Base-by-base conservation (phyloP, 129 eudicot genomes). In the Saussurea involucrata region DNA sequence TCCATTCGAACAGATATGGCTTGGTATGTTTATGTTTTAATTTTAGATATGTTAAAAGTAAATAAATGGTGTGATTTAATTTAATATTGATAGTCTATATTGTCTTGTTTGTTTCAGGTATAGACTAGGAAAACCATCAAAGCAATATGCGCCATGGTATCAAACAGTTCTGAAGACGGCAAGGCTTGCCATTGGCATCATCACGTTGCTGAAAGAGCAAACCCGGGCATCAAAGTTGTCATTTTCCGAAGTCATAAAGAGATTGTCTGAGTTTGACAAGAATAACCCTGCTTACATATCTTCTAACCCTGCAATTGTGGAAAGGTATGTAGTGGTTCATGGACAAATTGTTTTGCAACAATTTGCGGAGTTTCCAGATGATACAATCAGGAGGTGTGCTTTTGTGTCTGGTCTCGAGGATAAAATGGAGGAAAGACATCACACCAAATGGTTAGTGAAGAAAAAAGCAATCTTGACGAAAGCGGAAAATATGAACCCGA, bases 1-100 rank as follows among this genome's bases (percentile, higher is more conserved):
- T 95, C 99, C 20, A 88, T 95, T 24, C 87, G 97, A 76, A 95
- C 98, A 0, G 99, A 95, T 86, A 84, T 95, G 96, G 92, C 99
- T 71, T 95, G 99, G 99, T 95, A 82, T 36, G 87, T 77, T 83
- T 46, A 4, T 1, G 8, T 69, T 46, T 22, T 27, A 65, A 4
- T 10, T 65, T 25, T 25, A 28, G 46, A 8, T 37, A 37, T 37
- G 2, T 8, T 7, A 3, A 37, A 37, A 12, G 8, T 7, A 37
- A 37, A 7, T 1, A 37, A 37, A 37, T 44, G 15, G 17, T 13
- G 4, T 44, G 53, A 42, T 36, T 36, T 36, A 6, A 36, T 36
- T 36, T 36, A 8, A 8, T 31, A 31, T 8, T 37, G 13, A 11
- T 37, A 37, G 10, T 37, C 12, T 37, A 64, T 28, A 12, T 9